Evolutionary conservation across 495 filamentous ascomycete species (phyloP), one percentile per base, ranked within the genome.

Genomic region (Neurospora sp.): DNA sequence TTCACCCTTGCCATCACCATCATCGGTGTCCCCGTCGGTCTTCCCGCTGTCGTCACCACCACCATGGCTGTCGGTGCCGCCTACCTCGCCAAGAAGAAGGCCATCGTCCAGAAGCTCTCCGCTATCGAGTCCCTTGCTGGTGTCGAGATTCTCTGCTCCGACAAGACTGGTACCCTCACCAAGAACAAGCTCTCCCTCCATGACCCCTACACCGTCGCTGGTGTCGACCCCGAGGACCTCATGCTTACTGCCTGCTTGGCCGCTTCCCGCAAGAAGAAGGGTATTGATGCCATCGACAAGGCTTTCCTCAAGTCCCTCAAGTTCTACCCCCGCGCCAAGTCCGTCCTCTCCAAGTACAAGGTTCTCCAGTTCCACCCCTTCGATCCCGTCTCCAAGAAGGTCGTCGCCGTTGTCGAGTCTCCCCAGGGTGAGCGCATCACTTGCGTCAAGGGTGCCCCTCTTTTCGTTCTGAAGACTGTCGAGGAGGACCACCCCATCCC

Each of bases 11-110:
- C 92, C 76, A 90, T 97, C 76, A 90, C 94, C 76, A 96, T 97
- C 77, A 92, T 97, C 74, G 94, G 94, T 88, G 94, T 97, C 38
- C 94, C 94, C 72, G 94, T 97, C 83, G 94, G 94, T 92, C 92
- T 97, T 59, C 94, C 94, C 23, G 94, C 94, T 73, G 94, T 97
- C 80, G 94, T 95, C 74, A 97, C 94, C 73, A 97, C 94, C 71
- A 97, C 94, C 75, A 94, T 97, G 93, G 94, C 94, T 83, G 94
- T 97, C 78, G 94, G 94, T 84, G 94, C 94, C 79, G 93, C 93
- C 69, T 97, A 97, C 82, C 88, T 97, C 74, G 94, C 94, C 73
- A 94, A 93, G 85, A 96, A 96, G 86, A 93, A 96, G 84, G 94
- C 94, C 39, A 97, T 97, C 78, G 94, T 97, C 78, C 94, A 97